Base-by-base conservation (phyloP, 352 stramenopile species). In the Pythium diclinum region DNA sequence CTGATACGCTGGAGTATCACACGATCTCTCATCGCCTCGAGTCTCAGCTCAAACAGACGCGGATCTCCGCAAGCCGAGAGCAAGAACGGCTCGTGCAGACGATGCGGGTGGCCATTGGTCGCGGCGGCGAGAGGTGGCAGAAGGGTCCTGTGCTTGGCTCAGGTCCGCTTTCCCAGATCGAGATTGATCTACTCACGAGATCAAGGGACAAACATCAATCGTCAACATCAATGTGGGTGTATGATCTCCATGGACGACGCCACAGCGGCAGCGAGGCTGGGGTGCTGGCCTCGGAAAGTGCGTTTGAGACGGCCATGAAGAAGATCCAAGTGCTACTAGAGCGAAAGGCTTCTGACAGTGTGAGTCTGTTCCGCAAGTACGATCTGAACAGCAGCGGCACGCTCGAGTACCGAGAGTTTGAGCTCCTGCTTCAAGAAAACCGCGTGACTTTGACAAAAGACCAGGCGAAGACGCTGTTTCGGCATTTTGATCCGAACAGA, bases 221-320 rank as follows among this genome's bases (percentile, higher is more conserved):
- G 51, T n/a, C 61, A 9, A 4, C 30, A 6, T 38, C 47, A 1
- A 63, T 63, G 63, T 63, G 48, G 47, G 74, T 89, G 44, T 91
- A 89, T 57, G 83, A 91, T 65, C 76, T 88, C 8, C 77, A 92
- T 11, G 83, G 83, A 2, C 73, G 79, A 2, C 78, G 77, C 3
- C 81, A 79, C 40, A 63, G 61, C 36, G 64, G 72, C 14, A 47
- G 59, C 0, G 61, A 81, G 25, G 69, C 76, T 6, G 65, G 44
- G 0, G 53, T 69, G 10, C 42, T 90, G n/a, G 61, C 59, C 0
- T 57, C 59, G 0, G 52, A 77, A 10, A 76, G 59, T 51, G 52
- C 73, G 3, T 71, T 92, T 9, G 76, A 81, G 19, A 74, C 71
- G 4, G 79, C 78, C 2, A 85, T 87, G 70, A 63, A 36, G 13